Evolutionary conservation across 2,329 filamentous ascomycete species (phyloP).

Genomic region (Alternaria arborescens): DNA sequence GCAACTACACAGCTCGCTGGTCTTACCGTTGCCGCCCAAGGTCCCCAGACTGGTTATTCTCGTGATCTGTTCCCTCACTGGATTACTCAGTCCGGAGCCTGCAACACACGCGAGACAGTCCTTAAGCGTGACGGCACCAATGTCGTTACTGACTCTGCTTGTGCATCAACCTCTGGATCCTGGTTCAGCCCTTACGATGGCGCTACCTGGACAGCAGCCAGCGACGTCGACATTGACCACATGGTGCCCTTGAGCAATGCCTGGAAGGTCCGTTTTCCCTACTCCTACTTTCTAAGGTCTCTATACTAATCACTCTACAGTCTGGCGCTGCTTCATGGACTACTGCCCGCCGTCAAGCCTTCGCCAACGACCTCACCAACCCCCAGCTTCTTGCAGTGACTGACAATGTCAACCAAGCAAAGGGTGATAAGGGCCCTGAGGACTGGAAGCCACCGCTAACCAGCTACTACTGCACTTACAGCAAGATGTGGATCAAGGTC

Average conservation of each 20-base stretch:
- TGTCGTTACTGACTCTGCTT: slow-evolving; percentile 67
- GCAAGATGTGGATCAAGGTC: slow-evolving; percentile 78
- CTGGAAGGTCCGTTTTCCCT: slow-evolving; percentile 67
- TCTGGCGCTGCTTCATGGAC: slow-evolving; percentile 79
- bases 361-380: slow-evolving; percentile 79
- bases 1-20: slow-evolving; percentile 67
- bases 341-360: slow-evolving; percentile 68
- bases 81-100: slow-evolving; percentile 66
- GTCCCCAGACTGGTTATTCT: slow-evolving; percentile 66
- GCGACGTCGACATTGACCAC: slow-evolving; percentile 83
- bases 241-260: slow-evolving; percentile 83
- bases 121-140: slow-evolving; percentile 75
- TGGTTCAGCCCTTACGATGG: slow-evolving; percentile 81
- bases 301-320: slow-evolving; percentile 29
- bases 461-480: slow-evolving; percentile 80
- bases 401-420: slow-evolving; percentile 75
- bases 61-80: slow-evolving; percentile 77
- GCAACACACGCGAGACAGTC: slow-evolving; percentile 77
- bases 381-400: slow-evolving; percentile 84
- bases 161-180: slow-evolving; percentile 69
- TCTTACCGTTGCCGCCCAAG: slow-evolving; percentile 66
- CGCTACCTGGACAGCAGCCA: slow-evolving; percentile 71
- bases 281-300: not conserved
- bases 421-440: slow-evolving; percentile 78
- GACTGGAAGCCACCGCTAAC: slow-evolving; percentile 71